phyloP scores from a whole-genome alignment of 2,329 filamentous ascomycete genomes.

The Talaromyces verruculosus region DNA sequence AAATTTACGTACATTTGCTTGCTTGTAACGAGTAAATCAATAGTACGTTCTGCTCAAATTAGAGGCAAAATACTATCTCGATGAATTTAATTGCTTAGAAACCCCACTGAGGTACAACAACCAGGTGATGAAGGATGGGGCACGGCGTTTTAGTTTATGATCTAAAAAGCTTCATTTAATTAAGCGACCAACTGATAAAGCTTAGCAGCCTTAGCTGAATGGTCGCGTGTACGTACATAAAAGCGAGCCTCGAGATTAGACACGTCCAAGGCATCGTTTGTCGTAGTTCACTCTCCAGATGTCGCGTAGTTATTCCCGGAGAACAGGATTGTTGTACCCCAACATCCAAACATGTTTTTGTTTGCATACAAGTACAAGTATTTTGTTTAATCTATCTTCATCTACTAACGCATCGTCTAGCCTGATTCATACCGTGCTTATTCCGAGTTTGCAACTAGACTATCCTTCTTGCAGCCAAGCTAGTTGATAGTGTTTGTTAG shows the following conservation, averaged over 20 bases:
- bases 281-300: neutral
- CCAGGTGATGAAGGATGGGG: neutral
- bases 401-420: neutral
- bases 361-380: neutral
- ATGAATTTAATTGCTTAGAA: too few species aligned
- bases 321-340: neutral
- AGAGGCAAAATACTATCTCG: neutral
- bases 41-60: neutral
- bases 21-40: neutral
- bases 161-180: slow-evolving; percentile 12
- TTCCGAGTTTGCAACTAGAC: neutral
- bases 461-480: neutral
- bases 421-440: neutral
- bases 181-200: neutral
- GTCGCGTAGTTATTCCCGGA: neutral
- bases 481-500: slow-evolving; percentile 2
- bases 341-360: neutral
- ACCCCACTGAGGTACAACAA: neutral
- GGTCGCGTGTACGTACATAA: neutral
- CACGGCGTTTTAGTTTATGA: neutral
- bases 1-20: neutral
- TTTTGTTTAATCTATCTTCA: neutral
- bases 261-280: neutral
- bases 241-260: neutral
- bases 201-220: neutral